Evolutionary conservation across 1,284 basidiomycete genomes (phyloP), one percentile per base, ranked within the genome.

Genomic region (Fistulina hepatica): DNA sequence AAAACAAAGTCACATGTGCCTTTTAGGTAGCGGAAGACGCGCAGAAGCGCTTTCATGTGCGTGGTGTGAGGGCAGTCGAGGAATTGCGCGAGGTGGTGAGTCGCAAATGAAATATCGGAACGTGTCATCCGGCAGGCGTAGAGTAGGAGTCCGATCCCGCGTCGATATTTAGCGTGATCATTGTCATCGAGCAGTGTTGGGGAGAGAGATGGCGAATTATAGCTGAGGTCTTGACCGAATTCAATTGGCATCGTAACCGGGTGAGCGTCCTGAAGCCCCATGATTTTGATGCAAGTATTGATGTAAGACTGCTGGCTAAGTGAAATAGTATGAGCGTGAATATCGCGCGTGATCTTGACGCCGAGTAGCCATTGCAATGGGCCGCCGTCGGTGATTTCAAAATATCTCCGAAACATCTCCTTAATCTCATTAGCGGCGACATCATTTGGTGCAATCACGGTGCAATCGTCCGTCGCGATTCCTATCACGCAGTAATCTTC

Each of bases 141-240:
- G 47, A 64, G 55, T 2, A 71, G 54, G 3, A 47, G 54, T 5
- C 67, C 61, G 5, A 69, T 48, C 1, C 60, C 46, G 0, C 44
- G 40, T 0, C 49, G 44, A 36, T 62, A 65, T 0, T 56, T 57
- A 11, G 36, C 24, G 6, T 5, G 6, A 2, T 15, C 23, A 0
- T 53, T 33, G 41, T 50, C 47, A 0, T 32, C 22, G 1, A 47
- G 28, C 19, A 42, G 26, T 0, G 21, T 23, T 17, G 34, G 40
- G 15, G 42, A 28, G 1, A 24, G 11, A 3, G 39, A 7, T n/a
- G 39, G 43, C 1, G 44, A 42, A 12, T 43, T 41, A 21, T 43
- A 43, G 33, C 32, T 45, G 24, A 51, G 39, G 13, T 52, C 46
- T 16, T 42, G 36, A 17, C 41, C 28, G 12, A 42, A 34, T 38